Base-by-base conservation (phyloP, 192 early-diverging fungal genomes). In the Entomortierella lignicola region DNA sequence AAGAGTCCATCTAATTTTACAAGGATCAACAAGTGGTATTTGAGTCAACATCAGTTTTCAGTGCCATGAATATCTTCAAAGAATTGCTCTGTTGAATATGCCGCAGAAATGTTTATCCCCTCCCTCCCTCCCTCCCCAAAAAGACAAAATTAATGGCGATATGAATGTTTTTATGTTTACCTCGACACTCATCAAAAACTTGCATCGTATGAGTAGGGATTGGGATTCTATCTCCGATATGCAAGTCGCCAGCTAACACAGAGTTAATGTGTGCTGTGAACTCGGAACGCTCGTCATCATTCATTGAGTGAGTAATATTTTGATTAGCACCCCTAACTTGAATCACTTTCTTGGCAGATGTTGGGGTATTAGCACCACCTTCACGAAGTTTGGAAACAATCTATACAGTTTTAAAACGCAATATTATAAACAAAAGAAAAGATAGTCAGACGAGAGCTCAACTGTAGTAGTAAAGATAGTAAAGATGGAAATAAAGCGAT, bases 251-350 rank as follows among this genome's bases (percentile, higher is more conserved):
- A 8, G 83, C 89, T 63, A 99, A 81, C 47, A 87, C 88, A 58
- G 90, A 85, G 84, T 99, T 99, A 60, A 98, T 97, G 81, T 99
- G 98, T 72, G 91, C 86, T 25, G 93, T 93, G 72, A 99, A 99
- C 83, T 94, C 94, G 69, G 96, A 96, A 75, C 96, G 93, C 85
- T 99, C 98, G 79, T 99, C 98, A 71, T 97, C 96, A 80, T 99
- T 98, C 82, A 99, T 97, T 2, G 96, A 96, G 81, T 99, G 98
- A 5, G 95, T 95, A 23, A 95, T 95, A 82, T 94, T 97, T 55
- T 90, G 85, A 68, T 90, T 89, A 51, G 91, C 85, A 55, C 96
- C 94, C 63, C 93, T 91, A 62, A 97, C 89, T 29, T 91, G 92
- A 79, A 98, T 96, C 57, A 95, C 96, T 63, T 94, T 91, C 83